phyloP scores from a whole-genome alignment of 768 basidiomycete genomes.

The Crassisporium funariophilum region DNA sequence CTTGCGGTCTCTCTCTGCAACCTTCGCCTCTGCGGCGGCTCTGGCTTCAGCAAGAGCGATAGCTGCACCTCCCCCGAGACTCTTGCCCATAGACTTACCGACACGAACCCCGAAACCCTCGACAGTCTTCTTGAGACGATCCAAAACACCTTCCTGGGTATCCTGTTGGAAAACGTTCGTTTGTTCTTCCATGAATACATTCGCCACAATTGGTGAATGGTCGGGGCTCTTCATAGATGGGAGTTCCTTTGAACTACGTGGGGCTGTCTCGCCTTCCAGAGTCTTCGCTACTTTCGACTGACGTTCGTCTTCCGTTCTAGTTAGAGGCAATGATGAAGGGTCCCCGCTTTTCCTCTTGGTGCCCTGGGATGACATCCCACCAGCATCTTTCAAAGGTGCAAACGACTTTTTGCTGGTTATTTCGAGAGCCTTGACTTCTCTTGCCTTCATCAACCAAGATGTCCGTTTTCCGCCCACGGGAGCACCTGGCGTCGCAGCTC shows the following conservation, averaged over 20 bases:
- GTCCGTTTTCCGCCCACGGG: slow-evolving; percentile 62
- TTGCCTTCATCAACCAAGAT: slow-evolving; percentile 79
- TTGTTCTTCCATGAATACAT: background rate
- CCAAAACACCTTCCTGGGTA: slow-evolving; percentile 54
- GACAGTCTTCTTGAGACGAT: slow-evolving; percentile 70
- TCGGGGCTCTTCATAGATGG: slow-evolving; percentile 21
- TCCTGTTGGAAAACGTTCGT: background rate
- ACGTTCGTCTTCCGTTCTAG: slow-evolving; percentile 40
- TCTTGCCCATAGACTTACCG: slow-evolving; percentile 62
- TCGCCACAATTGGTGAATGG: background rate
- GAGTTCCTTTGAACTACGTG: slow-evolving; percentile 35
- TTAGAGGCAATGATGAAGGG: slow-evolving; percentile 24
- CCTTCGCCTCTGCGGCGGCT: slow-evolving; percentile 66
- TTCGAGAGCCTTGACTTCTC: slow-evolving; percentile 73
- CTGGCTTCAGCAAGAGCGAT: slow-evolving; percentile 68
- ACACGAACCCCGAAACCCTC: slow-evolving; percentile 63
- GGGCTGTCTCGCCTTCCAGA: slow-evolving; percentile 35
- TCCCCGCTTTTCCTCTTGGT: slow-evolving; percentile 72
- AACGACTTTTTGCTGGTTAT: slow-evolving; percentile 41
- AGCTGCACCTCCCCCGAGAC: slow-evolving; percentile 55
- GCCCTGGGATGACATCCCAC: slow-evolving; percentile 17
- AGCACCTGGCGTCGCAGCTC: slow-evolving; percentile 43
- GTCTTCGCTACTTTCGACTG: slow-evolving; percentile 53
- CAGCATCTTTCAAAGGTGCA: slow-evolving; percentile 12
- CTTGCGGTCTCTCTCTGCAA: slow-evolving; percentile 64